A percentile compares a stretch with the other conserved stretches of the same genome.
phyloP scores from a whole-genome alignment of 495 filamentous ascomycete genomes.

The Xylaria grammica region DNA sequence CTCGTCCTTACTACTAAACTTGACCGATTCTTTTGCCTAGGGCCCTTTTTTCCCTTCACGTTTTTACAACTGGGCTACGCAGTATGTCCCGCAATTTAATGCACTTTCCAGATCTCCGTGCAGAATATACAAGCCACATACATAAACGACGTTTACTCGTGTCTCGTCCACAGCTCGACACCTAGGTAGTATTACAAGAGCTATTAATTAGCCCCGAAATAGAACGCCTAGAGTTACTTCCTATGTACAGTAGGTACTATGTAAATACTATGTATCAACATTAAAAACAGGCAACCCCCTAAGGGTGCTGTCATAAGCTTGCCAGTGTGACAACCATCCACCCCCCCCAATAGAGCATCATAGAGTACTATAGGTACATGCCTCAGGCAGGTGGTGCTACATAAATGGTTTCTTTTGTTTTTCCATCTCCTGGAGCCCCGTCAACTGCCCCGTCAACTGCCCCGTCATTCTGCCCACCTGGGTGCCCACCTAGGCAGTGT shows the following conservation, averaged over 20 bases:
- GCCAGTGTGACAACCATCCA: too few species aligned
- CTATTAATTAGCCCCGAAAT: neutral
- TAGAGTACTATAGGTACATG: too few species aligned
- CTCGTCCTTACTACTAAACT: neutral
- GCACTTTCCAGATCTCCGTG: neutral
- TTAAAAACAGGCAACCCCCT: too few species aligned
- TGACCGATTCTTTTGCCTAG: neutral
- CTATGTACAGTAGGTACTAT: too few species aligned
- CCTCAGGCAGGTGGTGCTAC: neutral
- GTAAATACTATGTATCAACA: too few species aligned
- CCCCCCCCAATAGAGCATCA: too few species aligned
- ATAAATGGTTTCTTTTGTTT: constrained; percentile 14
- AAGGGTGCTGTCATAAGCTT: neutral
- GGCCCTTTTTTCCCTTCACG: neutral
- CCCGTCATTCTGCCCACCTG: too few species aligned
- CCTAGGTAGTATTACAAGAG: constrained; percentile 1
- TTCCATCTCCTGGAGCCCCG: constrained; percentile 6
- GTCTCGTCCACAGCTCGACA: neutral
- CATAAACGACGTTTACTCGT: neutral
- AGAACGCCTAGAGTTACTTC: neutral
- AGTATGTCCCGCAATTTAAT: neutral
- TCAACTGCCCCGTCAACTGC: neutral
- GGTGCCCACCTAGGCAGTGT: constrained; percentile 9
- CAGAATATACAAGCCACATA: neutral
- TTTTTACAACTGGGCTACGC: neutral